Conservation (phyloP, 2,329 filamentous ascomycete species). For the Xylaria sp. region DNA sequence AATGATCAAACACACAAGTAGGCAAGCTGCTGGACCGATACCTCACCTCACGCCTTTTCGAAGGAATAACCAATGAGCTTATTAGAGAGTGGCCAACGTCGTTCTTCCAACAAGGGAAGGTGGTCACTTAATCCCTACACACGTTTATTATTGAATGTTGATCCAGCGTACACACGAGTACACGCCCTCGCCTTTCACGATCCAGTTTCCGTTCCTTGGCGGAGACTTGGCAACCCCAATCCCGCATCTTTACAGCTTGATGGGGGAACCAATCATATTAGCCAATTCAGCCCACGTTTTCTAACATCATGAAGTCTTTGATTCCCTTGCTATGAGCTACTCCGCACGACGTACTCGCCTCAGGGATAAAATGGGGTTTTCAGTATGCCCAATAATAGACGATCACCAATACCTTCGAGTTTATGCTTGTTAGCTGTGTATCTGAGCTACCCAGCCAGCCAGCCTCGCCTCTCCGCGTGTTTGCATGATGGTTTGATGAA, state of each 20-base stretch:
- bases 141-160: neutral
- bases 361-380: too few relatives aligned
- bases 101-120: neutral
- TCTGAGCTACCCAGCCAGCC: too few relatives aligned
- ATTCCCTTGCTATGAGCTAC: slow-evolving; percentile 4
- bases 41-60: neutral
- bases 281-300: slow-evolving; percentile 22
- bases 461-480: too few relatives aligned
- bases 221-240: neutral
- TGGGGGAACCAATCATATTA: slow-evolving; percentile 16
- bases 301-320: too few relatives aligned
- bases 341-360: neutral
- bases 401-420: too few relatives aligned
- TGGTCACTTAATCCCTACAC: neutral
- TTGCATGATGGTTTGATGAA: neutral
- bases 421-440: too few relatives aligned
- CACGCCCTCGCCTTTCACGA: slow-evolving; percentile 7
- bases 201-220: slow-evolving; percentile 1
- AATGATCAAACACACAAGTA: too few relatives aligned
- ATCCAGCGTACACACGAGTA: neutral
- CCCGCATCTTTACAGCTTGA: neutral
- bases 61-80: neutral
- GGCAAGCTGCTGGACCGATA: too few relatives aligned
- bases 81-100: neutral
- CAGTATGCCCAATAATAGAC: too few relatives aligned